A percentile compares a stretch with the other conserved stretches of the same genome.
Evolutionary conservation across 805 yeast species (phyloP).

Genomic region (Dipodascopsis uninucleata): DNA sequence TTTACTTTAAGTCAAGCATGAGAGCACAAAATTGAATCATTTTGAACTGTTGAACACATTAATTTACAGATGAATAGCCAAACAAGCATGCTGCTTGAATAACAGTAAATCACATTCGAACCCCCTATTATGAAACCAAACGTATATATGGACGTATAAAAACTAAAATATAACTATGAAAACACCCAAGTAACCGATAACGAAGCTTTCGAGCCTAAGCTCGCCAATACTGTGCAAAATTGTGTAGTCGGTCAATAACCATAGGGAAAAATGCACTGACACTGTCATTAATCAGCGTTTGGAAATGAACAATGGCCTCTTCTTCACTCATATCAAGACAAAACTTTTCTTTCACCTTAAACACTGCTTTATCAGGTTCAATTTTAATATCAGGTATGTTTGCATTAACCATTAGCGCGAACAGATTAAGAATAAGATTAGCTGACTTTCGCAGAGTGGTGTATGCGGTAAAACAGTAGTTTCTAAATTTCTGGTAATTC

Average conservation of each 20-base stretch:
- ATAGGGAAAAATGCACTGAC: slow-evolving; percentile 91
- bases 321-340: slow-evolving; percentile 91
- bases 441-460: slow-evolving; percentile 86
- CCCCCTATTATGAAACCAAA: too few species aligned
- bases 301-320: slow-evolving; percentile 93
- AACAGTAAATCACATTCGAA: too few species aligned
- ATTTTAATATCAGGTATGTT: slow-evolving; percentile 83
- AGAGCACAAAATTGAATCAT: too few species aligned
- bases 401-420: slow-evolving; percentile 90
- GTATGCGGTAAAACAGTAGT: slow-evolving; percentile 91
- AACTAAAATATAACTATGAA: too few species aligned
- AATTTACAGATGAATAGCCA: too few species aligned
- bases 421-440: slow-evolving; percentile 80
- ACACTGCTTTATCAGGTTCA: slow-evolving; percentile 82
- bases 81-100: too few species aligned
- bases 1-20: too few species aligned
- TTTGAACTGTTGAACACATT: too few species aligned
- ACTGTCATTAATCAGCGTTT: slow-evolving; percentile 86
- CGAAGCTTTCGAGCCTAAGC: too few species aligned
- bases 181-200: too few species aligned
- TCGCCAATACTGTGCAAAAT: slow-evolving; percentile 97
- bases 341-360: slow-evolving; percentile 85
- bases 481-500: slow-evolving; percentile 80
- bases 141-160: too few species aligned
- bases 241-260: slow-evolving; percentile 90